Base-by-base conservation (phyloP, 495 filamentous ascomycete species). In the Thozetella sp. region DNA sequence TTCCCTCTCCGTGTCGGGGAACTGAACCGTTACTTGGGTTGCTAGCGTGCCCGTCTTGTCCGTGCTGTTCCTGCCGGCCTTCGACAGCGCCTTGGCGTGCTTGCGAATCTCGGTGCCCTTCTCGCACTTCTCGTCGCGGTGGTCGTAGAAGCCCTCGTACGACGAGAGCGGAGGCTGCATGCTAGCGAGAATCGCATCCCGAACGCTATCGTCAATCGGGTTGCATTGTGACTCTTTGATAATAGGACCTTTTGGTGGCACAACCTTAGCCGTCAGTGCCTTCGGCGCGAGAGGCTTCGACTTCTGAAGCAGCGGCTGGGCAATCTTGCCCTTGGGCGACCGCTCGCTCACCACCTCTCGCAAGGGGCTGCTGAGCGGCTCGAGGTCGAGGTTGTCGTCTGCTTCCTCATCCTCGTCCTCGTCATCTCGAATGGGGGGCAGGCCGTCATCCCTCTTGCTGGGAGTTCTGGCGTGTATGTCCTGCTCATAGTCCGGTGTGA, bases 171-270 rank as follows among this genome's bases (percentile, higher is more conserved):
- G 83, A 22, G 92, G 89, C 22, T 90, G 83, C 45, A 91, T 73
- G 19, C 86, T 83, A 3, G 84, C 80, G 19, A 97, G 78, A 54
- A 99, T 96, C 46, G 84, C 84, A 3, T 86, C 75, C 17, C 92
- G 87, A 30, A 96, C 80, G 1, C 73, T 77, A 19, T 87, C 87
- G 67, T 96, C 90, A 23, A 93, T 86, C 0, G 95, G 95, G 68
- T 97, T 97, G 77, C 93, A 97, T 67, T 91, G 90, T 6, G 72
- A 61, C 46, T 97, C 95, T 58, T 86, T 86, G 69, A 97, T 90
- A 22, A 96, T 85, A 0, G 87, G 88, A 0, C 86, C 86, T 55
- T 83, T 85, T 48, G 43, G 9, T 48, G 43, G 10, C 3, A 25
- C 3, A 56, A 56, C 25, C 22, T 66, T 71, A 37, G 55, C 57